Conservation (phyloP, 1,139 yeast genomes). For the Yamadazyma friedrichii region DNA sequence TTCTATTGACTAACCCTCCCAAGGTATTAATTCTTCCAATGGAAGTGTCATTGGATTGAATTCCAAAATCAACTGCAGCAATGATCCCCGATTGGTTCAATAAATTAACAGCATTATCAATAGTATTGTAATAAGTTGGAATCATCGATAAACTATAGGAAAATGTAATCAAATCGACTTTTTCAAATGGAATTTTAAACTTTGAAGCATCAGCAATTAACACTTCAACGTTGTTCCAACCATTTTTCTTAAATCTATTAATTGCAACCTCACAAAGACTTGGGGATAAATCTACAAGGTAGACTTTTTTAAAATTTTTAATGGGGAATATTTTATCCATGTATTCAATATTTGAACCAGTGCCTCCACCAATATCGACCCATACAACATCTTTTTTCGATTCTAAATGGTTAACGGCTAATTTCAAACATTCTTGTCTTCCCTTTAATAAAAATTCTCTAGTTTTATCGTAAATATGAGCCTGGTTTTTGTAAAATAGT, state of each 20-base stretch:
- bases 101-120: constrained; percentile 61
- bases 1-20: constrained; percentile 70
- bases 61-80: constrained; percentile 78
- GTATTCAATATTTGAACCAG: constrained; percentile 77
- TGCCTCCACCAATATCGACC: constrained; percentile 87
- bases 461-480: constrained; percentile 70
- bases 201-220: constrained; percentile 75
- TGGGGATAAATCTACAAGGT: constrained; percentile 74
- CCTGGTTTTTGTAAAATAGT: constrained; percentile 71
- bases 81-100: constrained; percentile 58
- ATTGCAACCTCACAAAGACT: constrained; percentile 73
- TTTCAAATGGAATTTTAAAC: constrained; percentile 48
- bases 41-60: constrained; percentile 62
- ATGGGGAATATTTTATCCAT: constrained; percentile 61
- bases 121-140: constrained; percentile 77
- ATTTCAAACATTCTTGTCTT: constrained; percentile 59
- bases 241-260: constrained; percentile 47
- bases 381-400: constrained; percentile 53
- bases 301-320: constrained; percentile 59
- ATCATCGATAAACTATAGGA: constrained; percentile 84
- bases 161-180: constrained; percentile 66
- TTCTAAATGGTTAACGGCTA: constrained; percentile 57
- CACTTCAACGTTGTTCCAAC: constrained; percentile 67
- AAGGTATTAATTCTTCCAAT: constrained; percentile 72
- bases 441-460: constrained; percentile 67